Percentiles rank a stretch among this genome's conserved stretches.
These are phyloP conservation scores for Lolium multiflorum DNA, from an alignment of 176 grass and related monocot genomes.

Conservation along the genomic window DNA sequence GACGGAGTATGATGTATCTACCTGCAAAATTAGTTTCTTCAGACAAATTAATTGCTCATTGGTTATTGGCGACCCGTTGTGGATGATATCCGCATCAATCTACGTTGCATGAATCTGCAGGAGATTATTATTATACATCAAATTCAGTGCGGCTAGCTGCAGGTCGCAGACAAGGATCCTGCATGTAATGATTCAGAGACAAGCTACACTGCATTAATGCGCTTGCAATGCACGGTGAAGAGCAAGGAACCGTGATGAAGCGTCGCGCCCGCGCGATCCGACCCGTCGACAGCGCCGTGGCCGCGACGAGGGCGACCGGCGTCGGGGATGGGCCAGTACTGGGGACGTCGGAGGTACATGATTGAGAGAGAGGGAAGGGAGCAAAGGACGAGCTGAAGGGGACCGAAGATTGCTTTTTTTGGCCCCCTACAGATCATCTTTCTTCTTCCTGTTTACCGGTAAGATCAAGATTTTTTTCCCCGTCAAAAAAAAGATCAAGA, in stretches of 20 bases:
- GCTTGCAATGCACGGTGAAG: slow-evolving; percentile 29
- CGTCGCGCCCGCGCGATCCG: slow-evolving; percentile 45
- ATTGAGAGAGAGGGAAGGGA: slow-evolving; percentile 18
- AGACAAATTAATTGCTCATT: slow-evolving; percentile 39
- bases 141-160: not conserved
- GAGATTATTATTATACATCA: slow-evolving; percentile 4
- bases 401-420: slow-evolving; percentile 42
- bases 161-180: slow-evolving; percentile 13
- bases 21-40: slow-evolving; percentile 31
- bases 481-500: too few species aligned
- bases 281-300: not conserved
- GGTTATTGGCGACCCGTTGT: slow-evolving; percentile 29
- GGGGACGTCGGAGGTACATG: slow-evolving; percentile 43
- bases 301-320: slow-evolving; percentile 33
- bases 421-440: slow-evolving; percentile 34
- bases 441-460: slow-evolving; percentile 31
- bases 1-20: slow-evolving; percentile 16
- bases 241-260: slow-evolving; percentile 38
- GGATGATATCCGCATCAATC: slow-evolving; percentile 44
- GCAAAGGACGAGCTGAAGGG: slow-evolving; percentile 3
- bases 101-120: slow-evolving; percentile 36
- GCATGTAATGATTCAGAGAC: slow-evolving; percentile 34
- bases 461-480: slow-evolving; percentile 38
- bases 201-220: slow-evolving; percentile 12
- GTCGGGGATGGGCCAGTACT: slow-evolving; percentile 32